Percentiles rank a stretch among this genome's conserved stretches.
phyloP scores from a whole-genome alignment of 768 basidiomycete species.

The Suillus ampliporus region DNA sequence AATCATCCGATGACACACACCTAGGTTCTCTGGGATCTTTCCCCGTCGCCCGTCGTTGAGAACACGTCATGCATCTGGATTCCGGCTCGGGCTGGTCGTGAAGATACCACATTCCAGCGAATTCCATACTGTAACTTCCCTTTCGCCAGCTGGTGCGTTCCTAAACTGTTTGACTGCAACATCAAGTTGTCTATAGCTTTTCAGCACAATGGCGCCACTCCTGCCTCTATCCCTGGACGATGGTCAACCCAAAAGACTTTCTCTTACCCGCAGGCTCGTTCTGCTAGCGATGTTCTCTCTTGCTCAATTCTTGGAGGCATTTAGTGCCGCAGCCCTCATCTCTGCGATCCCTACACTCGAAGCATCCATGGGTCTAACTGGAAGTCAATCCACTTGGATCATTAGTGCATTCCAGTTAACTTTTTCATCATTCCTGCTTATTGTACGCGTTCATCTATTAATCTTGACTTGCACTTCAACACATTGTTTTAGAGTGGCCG shows the following conservation, averaged over 20 bases:
- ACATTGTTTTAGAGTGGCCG: constrained; percentile 39
- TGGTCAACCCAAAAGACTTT: constrained; percentile 17
- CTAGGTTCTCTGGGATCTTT: too few relatives aligned
- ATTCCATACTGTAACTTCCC: not conserved
- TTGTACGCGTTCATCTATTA: not conserved
- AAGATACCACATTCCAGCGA: too few relatives aligned
- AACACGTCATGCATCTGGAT: too few relatives aligned
- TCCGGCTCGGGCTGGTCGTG: too few relatives aligned
- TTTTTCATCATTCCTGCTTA: constrained; percentile 48
- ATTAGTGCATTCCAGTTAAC: constrained; percentile 47
- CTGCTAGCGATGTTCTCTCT: constrained; percentile 45
- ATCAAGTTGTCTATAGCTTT: not conserved
- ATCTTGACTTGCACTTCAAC: not conserved
- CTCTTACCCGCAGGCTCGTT: constrained; percentile 29
- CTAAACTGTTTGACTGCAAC: not conserved
- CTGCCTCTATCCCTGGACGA: constrained; percentile 2
- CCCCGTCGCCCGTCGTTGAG: too few relatives aligned
- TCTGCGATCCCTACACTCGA: constrained; percentile 44
- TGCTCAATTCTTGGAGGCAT: constrained; percentile 49
- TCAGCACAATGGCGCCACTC: constrained; percentile 17
- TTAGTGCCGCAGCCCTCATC: constrained; percentile 47
- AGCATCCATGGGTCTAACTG: constrained; percentile 22
- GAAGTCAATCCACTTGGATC: constrained; percentile 43
- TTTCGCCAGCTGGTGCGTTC: not conserved
- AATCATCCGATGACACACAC: too few relatives aligned